Conservation (phyloP, 306 rosid species). For the Glycine soja region DNA sequence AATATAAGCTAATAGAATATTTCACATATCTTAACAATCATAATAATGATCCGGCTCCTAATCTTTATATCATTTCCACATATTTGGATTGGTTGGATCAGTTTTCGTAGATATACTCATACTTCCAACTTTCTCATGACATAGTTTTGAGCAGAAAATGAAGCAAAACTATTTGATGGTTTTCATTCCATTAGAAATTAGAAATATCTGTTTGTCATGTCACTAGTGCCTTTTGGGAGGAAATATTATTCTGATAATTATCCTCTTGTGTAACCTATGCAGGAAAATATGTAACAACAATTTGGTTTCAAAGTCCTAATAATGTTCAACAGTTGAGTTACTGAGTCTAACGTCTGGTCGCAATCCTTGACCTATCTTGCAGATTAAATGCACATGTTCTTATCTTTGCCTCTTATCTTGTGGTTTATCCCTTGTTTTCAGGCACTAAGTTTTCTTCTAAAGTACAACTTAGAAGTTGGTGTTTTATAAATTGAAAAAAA, state of each 20-base stretch:
- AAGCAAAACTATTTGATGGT: neutral
- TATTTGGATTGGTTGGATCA: slow-evolving; percentile 8
- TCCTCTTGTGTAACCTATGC: neutral
- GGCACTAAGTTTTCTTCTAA: slow-evolving; percentile 1
- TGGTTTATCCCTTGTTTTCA: slow-evolving; percentile 22
- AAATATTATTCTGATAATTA: neutral
- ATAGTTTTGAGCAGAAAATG: neutral
- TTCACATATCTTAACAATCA: too few relatives aligned
- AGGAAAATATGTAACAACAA: slow-evolving; percentile 33
- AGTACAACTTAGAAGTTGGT: neutral
- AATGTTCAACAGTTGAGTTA: slow-evolving; percentile 32
- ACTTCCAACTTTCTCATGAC: neutral
- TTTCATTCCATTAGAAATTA: slow-evolving; percentile 13
- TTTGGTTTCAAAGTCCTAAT: slow-evolving; percentile 34
- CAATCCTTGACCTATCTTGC: slow-evolving; percentile 29
- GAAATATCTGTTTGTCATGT: slow-evolving; percentile 8
- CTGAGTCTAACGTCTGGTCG: slow-evolving; percentile 27
- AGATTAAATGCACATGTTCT: slow-evolving; percentile 41
- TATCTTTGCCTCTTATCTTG: slow-evolving; percentile 37
- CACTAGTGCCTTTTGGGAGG: neutral
- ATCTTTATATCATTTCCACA: slow-evolving; percentile 10
- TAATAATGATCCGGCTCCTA: neutral
- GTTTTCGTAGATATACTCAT: slow-evolving; percentile 8
- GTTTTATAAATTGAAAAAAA: neutral
- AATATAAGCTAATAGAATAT: too few relatives aligned